These are phyloP conservation scores for Plantago major DNA, from an alignment of 257 asterid genomes.

Conservation along the genomic window DNA sequence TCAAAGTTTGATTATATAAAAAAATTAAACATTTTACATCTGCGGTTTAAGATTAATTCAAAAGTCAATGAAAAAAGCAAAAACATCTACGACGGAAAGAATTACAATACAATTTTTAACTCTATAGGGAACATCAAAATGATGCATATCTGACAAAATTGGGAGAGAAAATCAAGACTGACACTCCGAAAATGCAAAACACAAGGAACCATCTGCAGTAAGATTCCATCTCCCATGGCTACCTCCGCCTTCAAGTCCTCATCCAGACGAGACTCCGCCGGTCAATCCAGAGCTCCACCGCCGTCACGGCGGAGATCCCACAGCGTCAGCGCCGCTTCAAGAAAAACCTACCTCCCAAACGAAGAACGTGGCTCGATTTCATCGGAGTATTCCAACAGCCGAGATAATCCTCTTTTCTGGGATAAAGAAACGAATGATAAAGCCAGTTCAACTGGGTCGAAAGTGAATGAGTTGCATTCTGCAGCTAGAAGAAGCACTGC, in stretches of 20 bases:
- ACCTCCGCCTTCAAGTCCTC: slow-evolving; percentile 69
- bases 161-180: too few relatives aligned
- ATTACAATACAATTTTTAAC: too few relatives aligned
- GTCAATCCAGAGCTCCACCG: slow-evolving; percentile 32
- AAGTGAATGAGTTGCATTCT: slow-evolving; percentile 7
- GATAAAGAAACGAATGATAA: slow-evolving; percentile 24
- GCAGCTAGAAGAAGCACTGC: slow-evolving; percentile 10
- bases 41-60: too few relatives aligned
- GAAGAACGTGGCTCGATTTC: slow-evolving; percentile 26
- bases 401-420: slow-evolving; percentile 84
- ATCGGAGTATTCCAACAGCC: slow-evolving; percentile 52
- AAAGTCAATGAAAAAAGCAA: too few relatives aligned
- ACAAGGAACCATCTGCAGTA: neutral
- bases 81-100: too few relatives aligned
- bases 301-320: slow-evolving; percentile 52
- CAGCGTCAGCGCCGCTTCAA: slow-evolving; percentile 68
- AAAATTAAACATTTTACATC: too few relatives aligned
- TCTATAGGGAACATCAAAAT: too few relatives aligned
- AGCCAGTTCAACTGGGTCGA: slow-evolving; percentile 1
- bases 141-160: too few relatives aligned
- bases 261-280: slow-evolving; percentile 50
- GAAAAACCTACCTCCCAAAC: slow-evolving; percentile 29
- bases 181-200: too few relatives aligned
- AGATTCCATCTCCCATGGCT: slow-evolving; percentile 35
- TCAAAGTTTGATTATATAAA: too few relatives aligned